Evolutionary conservation across 805 yeast species (phyloP).

Genomic region (Yarrowia sp.): DNA sequence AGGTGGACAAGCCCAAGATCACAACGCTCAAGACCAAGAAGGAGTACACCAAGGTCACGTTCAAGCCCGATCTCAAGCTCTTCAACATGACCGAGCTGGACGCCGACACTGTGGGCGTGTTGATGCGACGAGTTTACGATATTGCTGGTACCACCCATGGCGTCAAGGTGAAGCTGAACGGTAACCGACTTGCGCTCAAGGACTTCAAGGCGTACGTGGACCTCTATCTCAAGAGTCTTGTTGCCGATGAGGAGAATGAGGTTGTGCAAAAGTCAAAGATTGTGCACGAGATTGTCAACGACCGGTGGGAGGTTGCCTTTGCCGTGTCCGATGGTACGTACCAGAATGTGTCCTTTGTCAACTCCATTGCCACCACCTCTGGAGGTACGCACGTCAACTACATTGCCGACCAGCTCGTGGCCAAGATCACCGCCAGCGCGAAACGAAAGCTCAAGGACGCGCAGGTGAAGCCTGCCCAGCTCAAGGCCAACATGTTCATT

Average conservation of each 20-base stretch:
- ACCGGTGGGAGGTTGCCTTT: slow-evolving; percentile 95
- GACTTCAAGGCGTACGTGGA: slow-evolving; percentile 86
- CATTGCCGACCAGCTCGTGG: slow-evolving; percentile 77
- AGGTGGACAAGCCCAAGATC: slow-evolving; percentile 72
- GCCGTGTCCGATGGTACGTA: slow-evolving; percentile 87
- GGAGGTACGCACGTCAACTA: slow-evolving; percentile 96
- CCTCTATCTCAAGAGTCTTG: slow-evolving; percentile 70
- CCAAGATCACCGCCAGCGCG: slow-evolving; percentile 66
- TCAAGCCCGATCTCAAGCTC: slow-evolving; percentile 79
- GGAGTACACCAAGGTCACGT: slow-evolving; percentile 83
- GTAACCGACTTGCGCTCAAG: slow-evolving; percentile 60
- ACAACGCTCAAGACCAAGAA: slow-evolving; percentile 50
- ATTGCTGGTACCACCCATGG: slow-evolving; percentile 90
- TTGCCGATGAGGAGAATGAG: slow-evolving; percentile 33
- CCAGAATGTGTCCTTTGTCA: slow-evolving; percentile 94
- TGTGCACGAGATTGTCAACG: slow-evolving; percentile 75
- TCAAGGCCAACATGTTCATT: slow-evolving; percentile 82
- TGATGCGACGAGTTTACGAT: slow-evolving; percentile 92
- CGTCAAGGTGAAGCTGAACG: slow-evolving; percentile 73
- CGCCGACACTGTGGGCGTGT: slow-evolving; percentile 74
- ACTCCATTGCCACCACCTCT: slow-evolving; percentile 93
- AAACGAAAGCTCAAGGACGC: slow-evolving; percentile 65
- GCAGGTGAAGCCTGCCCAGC: slow-evolving; percentile 81
- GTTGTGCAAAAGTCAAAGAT: slow-evolving; percentile 54
- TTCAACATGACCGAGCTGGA: slow-evolving; percentile 85